Evolutionary conservation across 208 protist species (phyloP).

Genomic region (Leishmania guyanensis): DNA sequence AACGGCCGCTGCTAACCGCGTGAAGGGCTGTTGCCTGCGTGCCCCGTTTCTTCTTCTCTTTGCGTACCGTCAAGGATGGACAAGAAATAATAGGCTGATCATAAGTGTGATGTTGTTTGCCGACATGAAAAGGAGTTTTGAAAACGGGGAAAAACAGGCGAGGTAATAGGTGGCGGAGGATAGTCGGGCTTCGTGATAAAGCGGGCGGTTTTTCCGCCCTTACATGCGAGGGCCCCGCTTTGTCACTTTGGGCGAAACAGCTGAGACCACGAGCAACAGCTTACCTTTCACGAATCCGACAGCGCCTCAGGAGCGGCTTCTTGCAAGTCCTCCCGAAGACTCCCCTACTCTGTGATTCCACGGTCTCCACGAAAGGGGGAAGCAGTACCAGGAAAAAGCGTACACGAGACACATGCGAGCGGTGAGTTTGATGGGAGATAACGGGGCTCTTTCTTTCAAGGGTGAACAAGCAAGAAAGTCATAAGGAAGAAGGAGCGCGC

Average conservation of each 20-base stretch:
- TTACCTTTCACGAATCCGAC: neutral
- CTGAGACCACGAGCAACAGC: neutral
- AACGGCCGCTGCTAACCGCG: neutral
- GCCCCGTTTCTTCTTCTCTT: neutral
- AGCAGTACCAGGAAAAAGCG: neutral
- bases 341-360: neutral
- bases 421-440: neutral
- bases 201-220: neutral
- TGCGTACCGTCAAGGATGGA: neutral
- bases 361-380: neutral
- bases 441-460: neutral
- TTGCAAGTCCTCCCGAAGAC: neutral
- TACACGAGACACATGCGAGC: neutral
- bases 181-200: neutral
- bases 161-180: neutral
- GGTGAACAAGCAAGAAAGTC: constrained; percentile 12
- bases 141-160: neutral
- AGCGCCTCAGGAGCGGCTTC: neutral
- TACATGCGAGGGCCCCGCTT: neutral
- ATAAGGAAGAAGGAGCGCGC: constrained; percentile 12
- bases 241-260: neutral
- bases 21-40: neutral
- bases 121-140: neutral
- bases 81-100: neutral
- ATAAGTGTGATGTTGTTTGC: neutral